Evolutionary conservation across 148 eudicot species (phyloP), one percentile per base, ranked within the genome.

Genomic region (Rhododendron mucronatum): DNA sequence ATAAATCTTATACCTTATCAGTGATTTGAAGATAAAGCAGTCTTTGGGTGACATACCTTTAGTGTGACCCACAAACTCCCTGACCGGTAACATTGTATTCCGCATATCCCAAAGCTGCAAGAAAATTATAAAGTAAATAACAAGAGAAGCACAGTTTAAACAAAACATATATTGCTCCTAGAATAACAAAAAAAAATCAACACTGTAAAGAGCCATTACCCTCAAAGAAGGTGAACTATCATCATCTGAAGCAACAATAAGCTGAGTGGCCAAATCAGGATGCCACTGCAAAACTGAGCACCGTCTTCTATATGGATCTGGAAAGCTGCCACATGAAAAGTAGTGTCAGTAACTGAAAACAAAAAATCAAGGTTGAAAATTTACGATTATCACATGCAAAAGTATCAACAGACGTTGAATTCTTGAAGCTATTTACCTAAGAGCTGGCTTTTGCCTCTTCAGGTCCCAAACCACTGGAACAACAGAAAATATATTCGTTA

Each of bases 231-330:
- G 98, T 15, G 98, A 93, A 87, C 77, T 90, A 89, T 97, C 98
- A 84, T 97, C 99, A 94, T 97, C 99, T 55, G 99, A 95, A 86
- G 99, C 99, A 85, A 95, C 94, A 84, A 93, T 89, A 78, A 97
- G 94, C 87, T 94, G 98, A 48, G 99, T 97, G 28, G 98, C 95
- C 89, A 95, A 86, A 82, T 97, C 98, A 85, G 99, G 99, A 89
- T 97, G 91, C 99, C 99, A 97, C 89, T 94, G 99, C 91, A 97
- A 91, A 88, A 94, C 98, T 87, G 99, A 95, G 91, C 95, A 93
- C 63, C 98, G 93, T 86, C 98, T 93, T 90, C 91, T 91, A 84
- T 82, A 86, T 85, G 99, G 83, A 94, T 95, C 99, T 78, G 96
- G 81, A 88, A 97, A 95, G 87, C 99, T 97, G 96, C 87, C 57